phyloP scores from a whole-genome alignment of 2,329 filamentous ascomycete genomes.

The Diaporthe batatas region DNA sequence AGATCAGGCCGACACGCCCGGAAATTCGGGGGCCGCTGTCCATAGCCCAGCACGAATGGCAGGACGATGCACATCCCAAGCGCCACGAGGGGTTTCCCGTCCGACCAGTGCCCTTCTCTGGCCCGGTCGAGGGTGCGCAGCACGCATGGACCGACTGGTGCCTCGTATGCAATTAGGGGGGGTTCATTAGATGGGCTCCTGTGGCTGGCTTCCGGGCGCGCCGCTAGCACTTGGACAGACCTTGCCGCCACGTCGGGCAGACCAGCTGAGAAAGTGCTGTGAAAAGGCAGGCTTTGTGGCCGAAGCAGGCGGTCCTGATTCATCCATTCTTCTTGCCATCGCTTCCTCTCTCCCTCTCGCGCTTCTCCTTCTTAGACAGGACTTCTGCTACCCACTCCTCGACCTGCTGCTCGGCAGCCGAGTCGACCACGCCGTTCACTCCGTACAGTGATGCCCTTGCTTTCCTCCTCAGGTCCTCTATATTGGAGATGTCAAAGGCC shows the following conservation, averaged over 20 bases:
- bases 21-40: too few species aligned
- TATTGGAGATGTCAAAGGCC: slow-evolving; percentile 79
- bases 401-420: slow-evolving; percentile 70
- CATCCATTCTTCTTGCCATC: slow-evolving; percentile 47
- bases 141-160: neutral
- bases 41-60: neutral
- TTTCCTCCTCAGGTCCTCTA: slow-evolving; percentile 73
- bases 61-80: neutral
- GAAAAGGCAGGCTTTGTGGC: neutral
- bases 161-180: slow-evolving; percentile 25
- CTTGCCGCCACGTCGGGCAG: neutral
- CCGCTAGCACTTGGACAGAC: neutral
- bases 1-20: neutral
- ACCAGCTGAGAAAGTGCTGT: neutral
- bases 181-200: neutral
- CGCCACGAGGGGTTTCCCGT: neutral
- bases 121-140: neutral
- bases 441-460: slow-evolving; percentile 59
- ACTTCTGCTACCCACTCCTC: slow-evolving; percentile 72
- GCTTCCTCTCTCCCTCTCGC: slow-evolving; percentile 47
- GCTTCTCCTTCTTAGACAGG: slow-evolving; percentile 69
- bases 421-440: slow-evolving; percentile 53
- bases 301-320: slow-evolving; percentile 42
- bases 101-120: neutral
- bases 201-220: neutral